Evolutionary conservation across 1,284 basidiomycete genomes (phyloP), one percentile per base, ranked within the genome.

Genomic region (Ustilago trichophora): DNA sequence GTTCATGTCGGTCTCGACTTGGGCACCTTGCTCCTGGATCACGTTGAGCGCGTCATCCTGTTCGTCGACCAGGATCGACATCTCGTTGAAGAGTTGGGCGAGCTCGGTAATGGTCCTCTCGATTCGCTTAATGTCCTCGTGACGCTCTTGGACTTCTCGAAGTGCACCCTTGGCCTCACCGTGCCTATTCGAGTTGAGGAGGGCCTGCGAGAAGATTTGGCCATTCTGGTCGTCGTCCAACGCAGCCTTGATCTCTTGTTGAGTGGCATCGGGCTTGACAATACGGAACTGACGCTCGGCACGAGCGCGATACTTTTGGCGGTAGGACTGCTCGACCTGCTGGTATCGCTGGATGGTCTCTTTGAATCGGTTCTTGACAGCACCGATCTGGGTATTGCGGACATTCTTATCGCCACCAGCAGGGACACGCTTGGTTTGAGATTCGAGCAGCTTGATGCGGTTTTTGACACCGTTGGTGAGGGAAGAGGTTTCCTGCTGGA

Each of bases 281-380:
- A 98, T 98, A 84, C 90, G 92, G 85, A 90, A 95, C 84, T 98
- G 96, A 66, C 96, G 87, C 84, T 95, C 94, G 85, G 95, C 89
- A 38, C 93, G 87, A 82, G 94, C 91, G 83, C 92, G 92, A 83
- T 96, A 93, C 84, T 92, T 94, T 72, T 90, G 87, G 56, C 95
- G 89, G 82, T 91, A 92, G 79, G 92, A 89, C 83, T 93, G 90
- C 84, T 99, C 96, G 21, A 96, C 92, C 34, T 88, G 87, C 83
- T 97, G 93, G 77, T 87, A 86, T 66, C 85, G 82, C 66, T 86
- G 82, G 40, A 86, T 82, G 27, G 84, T 80, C 44, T 82, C 80
- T 64, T 83, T 80, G 71, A 84, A 84, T 18, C 75, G 69, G 59
- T 81, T 82, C 80, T 84, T 85, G 59, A 83, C 82, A 13, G 82